phyloP scores from a whole-genome alignment of 2,329 filamentous ascomycete species.

The Penicillium expansum region DNA sequence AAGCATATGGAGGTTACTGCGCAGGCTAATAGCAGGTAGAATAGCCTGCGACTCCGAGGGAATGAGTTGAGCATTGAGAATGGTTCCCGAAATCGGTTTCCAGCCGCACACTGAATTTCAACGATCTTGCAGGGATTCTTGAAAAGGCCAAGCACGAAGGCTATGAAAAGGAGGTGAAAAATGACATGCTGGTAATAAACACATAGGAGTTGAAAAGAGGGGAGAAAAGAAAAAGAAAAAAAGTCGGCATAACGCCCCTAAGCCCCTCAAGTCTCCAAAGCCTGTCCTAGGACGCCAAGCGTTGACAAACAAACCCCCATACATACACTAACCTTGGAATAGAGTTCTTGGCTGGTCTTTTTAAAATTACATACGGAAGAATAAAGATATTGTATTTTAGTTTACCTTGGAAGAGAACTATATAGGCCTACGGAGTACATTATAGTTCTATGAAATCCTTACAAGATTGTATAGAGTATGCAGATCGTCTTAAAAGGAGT shows the following conservation, averaged over 20 bases:
- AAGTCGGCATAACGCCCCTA: background rate
- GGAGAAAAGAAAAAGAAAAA: too few relatives aligned
- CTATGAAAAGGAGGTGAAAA: background rate
- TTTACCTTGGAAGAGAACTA: background rate
- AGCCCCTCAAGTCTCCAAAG: background rate
- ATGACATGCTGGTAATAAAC: background rate
- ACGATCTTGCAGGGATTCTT: background rate
- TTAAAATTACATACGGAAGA: too few relatives aligned
- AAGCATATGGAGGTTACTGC: conserved; percentile 11
- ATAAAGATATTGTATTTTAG: too few relatives aligned
- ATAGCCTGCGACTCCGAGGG: conserved; percentile 12
- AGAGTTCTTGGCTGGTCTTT: background rate
- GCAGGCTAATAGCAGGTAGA: conserved; percentile 15
- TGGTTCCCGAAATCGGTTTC: background rate
- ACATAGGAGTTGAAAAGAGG: background rate
- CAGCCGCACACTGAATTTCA: background rate
- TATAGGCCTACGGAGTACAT: too few relatives aligned
- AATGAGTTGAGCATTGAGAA: conserved; percentile 7
- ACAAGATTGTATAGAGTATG: too few relatives aligned
- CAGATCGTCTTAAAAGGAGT: too few relatives aligned
- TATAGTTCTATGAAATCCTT: too few relatives aligned
- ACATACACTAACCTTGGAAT: background rate
- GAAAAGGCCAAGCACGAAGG: background rate
- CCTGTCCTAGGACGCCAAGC: background rate
- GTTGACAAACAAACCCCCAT: background rate